phyloP scores from a whole-genome alignment of 2,329 filamentous ascomycete genomes.

The Pestalotiopsis sp. region DNA sequence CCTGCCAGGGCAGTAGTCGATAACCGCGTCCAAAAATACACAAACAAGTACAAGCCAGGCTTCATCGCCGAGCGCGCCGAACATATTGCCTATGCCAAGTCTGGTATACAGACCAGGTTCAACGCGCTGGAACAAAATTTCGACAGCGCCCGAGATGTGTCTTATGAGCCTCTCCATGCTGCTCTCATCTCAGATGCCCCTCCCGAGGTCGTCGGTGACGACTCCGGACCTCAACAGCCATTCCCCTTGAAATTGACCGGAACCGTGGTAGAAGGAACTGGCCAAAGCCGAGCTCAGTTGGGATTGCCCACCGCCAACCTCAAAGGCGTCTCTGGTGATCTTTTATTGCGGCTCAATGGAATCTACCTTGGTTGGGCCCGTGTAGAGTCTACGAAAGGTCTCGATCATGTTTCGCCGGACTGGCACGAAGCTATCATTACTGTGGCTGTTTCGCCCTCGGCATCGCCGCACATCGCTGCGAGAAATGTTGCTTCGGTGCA shows the following conservation, averaged over 20 bases:
- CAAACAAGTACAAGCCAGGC: conserved; percentile 27
- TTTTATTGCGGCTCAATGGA: conserved; percentile 56
- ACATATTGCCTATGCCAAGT: conserved; percentile 36
- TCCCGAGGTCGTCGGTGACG: conserved; percentile 42
- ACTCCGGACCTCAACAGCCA: conserved; percentile 51
- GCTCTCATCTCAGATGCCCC: conserved; percentile 33
- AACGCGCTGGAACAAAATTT: conserved; percentile 36
- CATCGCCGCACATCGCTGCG: conserved; percentile 44
- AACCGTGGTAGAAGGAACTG: conserved; percentile 45
- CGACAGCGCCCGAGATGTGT: conserved; percentile 29
- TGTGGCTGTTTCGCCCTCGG: conserved; percentile 50
- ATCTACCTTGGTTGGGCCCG: conserved; percentile 67
- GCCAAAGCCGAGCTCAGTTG: conserved; percentile 36
- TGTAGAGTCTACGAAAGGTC: conserved; percentile 35
- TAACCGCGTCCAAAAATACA: conserved; percentile 36
- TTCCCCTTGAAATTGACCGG: conserved; percentile 55
- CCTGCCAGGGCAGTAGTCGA: conserved; percentile 45
- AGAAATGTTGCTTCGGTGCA: conserved; percentile 54
- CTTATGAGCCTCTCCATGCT: conserved; percentile 36
- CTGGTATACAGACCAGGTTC: conserved; percentile 31
- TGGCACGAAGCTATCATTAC: conserved; percentile 64
- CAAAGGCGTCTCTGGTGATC: conserved; percentile 47
- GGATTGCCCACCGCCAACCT: conserved; percentile 58
- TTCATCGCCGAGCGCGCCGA: conserved; percentile 41
- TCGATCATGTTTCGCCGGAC: conserved; percentile 35